These are phyloP conservation scores for Verticillium tricorpus DNA, from an alignment of 2,329 filamentous ascomycete genomes.

Conservation along the genomic window DNA sequence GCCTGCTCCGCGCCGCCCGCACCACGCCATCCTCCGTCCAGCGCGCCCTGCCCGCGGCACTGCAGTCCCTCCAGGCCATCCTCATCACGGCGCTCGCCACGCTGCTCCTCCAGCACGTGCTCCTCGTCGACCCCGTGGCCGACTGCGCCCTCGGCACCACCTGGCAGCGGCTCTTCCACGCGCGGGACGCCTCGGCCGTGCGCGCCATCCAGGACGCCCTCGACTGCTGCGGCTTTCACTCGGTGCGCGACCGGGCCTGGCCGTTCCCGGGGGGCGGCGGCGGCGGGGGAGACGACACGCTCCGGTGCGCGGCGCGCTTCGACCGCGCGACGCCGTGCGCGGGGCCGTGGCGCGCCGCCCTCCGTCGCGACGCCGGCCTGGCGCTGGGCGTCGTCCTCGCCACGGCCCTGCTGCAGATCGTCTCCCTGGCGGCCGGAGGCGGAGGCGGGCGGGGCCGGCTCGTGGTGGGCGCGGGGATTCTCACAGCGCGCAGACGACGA, in stretches of 20 bases:
- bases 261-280: constrained; percentile 49
- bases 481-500: neutral
- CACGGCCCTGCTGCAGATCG: constrained; percentile 48
- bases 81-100: constrained; percentile 40
- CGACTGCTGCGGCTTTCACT: constrained; percentile 61
- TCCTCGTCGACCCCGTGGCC: constrained; percentile 23
- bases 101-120: constrained; percentile 29
- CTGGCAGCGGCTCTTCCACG: constrained; percentile 51
- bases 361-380: constrained; percentile 48
- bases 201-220: constrained; percentile 60
- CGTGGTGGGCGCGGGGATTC: constrained; percentile 10
- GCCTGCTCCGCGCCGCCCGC: constrained; percentile 20
- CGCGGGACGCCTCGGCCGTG: constrained; percentile 46
- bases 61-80: constrained; percentile 38
- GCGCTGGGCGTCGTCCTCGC: constrained; percentile 49
- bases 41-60: constrained; percentile 23
- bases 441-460: constrained; percentile 6
- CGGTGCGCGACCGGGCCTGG: constrained; percentile 54
- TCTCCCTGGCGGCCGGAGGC: constrained; percentile 8
- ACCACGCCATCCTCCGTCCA: constrained; percentile 12
- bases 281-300: constrained; percentile 20
- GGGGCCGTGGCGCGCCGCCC: constrained; percentile 49
- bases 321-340: constrained; percentile 43
- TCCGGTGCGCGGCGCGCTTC: constrained; percentile 40
- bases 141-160: constrained; percentile 50